phyloP scores from a whole-genome alignment of 805 yeast species.

The Blastobotrys mokoenaii region DNA sequence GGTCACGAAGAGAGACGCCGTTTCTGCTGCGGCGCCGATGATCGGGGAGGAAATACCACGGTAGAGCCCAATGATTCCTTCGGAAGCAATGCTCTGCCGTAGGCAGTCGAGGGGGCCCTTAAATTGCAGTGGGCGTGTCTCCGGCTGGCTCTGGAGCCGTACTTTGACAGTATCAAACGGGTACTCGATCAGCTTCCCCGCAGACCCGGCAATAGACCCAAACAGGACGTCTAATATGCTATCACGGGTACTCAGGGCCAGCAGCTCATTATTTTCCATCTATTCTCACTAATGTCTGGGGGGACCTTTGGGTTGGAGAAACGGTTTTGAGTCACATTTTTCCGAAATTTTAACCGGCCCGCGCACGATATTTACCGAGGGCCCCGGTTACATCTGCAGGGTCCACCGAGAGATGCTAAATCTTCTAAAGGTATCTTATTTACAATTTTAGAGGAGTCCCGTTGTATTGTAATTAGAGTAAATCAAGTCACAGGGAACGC shows the following conservation, averaged over 20 bases:
- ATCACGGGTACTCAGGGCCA: too few species aligned
- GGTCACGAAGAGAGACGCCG: constrained; percentile 63
- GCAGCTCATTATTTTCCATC: too few species aligned
- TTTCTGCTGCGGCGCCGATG: constrained; percentile 84
- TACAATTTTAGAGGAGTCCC: too few species aligned
- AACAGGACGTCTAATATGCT: constrained; percentile 22
- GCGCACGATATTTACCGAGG: too few species aligned
- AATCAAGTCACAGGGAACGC: too few species aligned
- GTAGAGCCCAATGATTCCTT: constrained; percentile 75
- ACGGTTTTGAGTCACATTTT: too few species aligned
- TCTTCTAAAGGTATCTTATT: too few species aligned
- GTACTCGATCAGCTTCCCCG: constrained; percentile 78
- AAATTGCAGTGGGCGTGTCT: constrained; percentile 38
- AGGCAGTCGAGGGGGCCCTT: constrained; percentile 62
- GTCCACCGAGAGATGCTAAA: too few species aligned
- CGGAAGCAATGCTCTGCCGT: constrained; percentile 47
- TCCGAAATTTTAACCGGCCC: neutral
- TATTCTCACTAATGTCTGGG: too few species aligned
- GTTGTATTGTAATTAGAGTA: too few species aligned
- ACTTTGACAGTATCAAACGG: constrained; percentile 94
- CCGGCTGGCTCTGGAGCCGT: constrained; percentile 69
- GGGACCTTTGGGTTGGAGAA: too few species aligned
- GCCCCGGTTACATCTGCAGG: too few species aligned
- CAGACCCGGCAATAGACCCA: constrained; percentile 57
- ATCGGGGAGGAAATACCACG: constrained; percentile 74